Conservation (phyloP, 2,329 filamentous ascomycete species). For the Cercospora janseana region DNA sequence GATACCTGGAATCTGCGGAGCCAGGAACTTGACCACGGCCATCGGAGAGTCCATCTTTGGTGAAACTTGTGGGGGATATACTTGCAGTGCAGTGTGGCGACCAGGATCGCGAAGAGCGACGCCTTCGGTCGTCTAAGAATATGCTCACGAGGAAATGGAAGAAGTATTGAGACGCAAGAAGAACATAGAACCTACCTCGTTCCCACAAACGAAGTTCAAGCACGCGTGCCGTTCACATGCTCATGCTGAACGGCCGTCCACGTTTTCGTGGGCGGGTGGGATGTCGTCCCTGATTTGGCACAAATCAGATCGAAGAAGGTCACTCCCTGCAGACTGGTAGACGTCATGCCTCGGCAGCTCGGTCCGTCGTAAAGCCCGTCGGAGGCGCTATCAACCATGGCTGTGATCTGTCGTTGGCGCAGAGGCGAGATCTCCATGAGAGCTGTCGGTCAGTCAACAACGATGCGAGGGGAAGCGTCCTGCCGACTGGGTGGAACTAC, state of each 20-base stretch:
- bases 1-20: slow-evolving; percentile 61
- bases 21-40: slow-evolving; percentile 39
- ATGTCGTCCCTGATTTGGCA: neutral
- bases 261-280: slow-evolving; percentile 1
- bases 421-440: too few relatives aligned
- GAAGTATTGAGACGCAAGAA: neutral
- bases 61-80: neutral
- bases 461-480: too few relatives aligned
- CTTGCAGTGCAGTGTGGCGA: neutral
- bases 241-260: neutral
- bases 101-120: neutral
- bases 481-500: too few relatives aligned
- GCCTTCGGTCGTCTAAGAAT: neutral
- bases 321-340: neutral
- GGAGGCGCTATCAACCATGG: too few relatives aligned
- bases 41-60: slow-evolving; percentile 16
- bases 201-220: neutral
- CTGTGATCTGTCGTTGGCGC: too few relatives aligned
- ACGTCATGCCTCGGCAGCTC: slow-evolving; percentile 12
- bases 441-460: too few relatives aligned
- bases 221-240: slow-evolving; percentile 13
- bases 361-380: too few relatives aligned
- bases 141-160: neutral
- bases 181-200: neutral
- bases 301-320: neutral